A percentile compares a stretch with the other conserved stretches of the same genome.
Evolutionary conservation across 768 basidiomycete species (phyloP).

Genomic region (Termitomyces sp.): DNA sequence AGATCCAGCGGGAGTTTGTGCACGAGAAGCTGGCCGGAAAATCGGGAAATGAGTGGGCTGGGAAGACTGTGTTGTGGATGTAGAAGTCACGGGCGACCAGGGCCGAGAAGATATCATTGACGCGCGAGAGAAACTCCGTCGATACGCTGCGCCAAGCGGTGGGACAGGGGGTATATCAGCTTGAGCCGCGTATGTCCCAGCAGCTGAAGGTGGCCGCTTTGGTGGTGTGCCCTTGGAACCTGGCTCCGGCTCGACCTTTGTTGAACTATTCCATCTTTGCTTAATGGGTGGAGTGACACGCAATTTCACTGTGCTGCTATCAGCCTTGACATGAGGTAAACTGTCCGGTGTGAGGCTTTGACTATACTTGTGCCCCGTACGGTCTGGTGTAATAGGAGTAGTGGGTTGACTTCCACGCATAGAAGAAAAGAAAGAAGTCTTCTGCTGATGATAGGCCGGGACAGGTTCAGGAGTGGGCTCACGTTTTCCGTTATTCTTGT

Average conservation of each 20-base stretch:
- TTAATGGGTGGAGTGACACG: slow-evolving; percentile 24
- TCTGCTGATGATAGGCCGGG: slow-evolving; percentile 46
- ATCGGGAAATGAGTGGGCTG: slow-evolving; percentile 32
- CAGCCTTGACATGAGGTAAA: slow-evolving; percentile 44
- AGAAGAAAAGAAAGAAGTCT: slow-evolving; percentile 56
- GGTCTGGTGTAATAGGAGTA: slow-evolving; percentile 50
- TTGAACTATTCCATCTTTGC: slow-evolving; percentile 79
- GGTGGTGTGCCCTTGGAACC: slow-evolving; percentile 47
- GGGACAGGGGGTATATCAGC: slow-evolving; percentile 43
- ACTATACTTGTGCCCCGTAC: slow-evolving; percentile 61
- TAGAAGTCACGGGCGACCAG: slow-evolving; percentile 72
- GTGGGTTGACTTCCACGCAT: slow-evolving; percentile 39
- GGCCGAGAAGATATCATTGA: slow-evolving; percentile 77
- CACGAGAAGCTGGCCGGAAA: slow-evolving; percentile 49
- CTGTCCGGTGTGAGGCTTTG: slow-evolving; percentile 70
- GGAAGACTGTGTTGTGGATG: slow-evolving; percentile 63
- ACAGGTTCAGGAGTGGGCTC: slow-evolving; percentile 53
- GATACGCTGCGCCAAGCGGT: slow-evolving; percentile 41
- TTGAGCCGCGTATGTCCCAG: slow-evolving; percentile 30
- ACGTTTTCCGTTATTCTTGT: slow-evolving; percentile 34
- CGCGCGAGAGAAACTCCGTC: slow-evolving; percentile 64
- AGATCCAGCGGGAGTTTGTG: slow-evolving; percentile 47
- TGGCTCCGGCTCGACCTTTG: slow-evolving; percentile 56
- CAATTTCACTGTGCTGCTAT: slow-evolving; percentile 38
- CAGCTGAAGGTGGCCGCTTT: slow-evolving; percentile 45